Evolutionary conservation across 352 stramenopile species (phyloP).

Genomic region (Aphanomyces astaci): DNA sequence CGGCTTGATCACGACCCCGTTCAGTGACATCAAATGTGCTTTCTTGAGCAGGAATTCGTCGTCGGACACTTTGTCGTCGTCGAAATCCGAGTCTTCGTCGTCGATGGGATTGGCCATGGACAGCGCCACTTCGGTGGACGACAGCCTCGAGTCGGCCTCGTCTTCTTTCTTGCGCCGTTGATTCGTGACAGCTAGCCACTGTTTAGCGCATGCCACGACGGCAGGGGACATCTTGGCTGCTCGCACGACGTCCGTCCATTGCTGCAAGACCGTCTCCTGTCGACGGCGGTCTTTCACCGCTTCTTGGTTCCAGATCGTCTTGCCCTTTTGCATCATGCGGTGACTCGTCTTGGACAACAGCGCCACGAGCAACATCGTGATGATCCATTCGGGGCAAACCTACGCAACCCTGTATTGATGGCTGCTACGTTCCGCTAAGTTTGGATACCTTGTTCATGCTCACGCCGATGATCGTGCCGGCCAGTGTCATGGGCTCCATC

Average conservation of each 20-base stretch:
- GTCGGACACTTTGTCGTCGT: conserved; percentile 7
- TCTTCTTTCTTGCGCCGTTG: not conserved
- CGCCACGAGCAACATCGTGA: conserved; percentile 68
- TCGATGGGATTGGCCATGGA: not conserved
- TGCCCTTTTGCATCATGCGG: conserved; percentile 59
- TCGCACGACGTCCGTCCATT: conserved; percentile 59
- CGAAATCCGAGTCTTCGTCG: not conserved
- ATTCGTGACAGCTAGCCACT: conserved; percentile 6
- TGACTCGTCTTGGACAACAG: conserved; percentile 60
- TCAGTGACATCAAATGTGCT: conserved; percentile 36
- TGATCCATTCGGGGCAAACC: conserved; percentile 74
- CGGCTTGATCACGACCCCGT: conserved; percentile 10
- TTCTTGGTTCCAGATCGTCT: conserved; percentile 65
- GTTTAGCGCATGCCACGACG: not conserved
- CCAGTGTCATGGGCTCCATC: conserved; percentile 82
- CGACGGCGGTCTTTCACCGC: conserved; percentile 38
- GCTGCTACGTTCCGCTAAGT: not conserved
- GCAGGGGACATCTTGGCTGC: conserved; percentile 45
- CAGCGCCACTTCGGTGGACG: not conserved
- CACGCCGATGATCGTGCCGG: conserved; percentile 77
- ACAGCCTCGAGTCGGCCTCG: not conserved
- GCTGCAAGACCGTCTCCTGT: conserved; percentile 40
- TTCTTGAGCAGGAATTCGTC: not conserved
- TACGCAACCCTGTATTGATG: not conserved
- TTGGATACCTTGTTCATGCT: conserved; percentile 62